Evolutionary conservation across 2,329 filamentous ascomycete genomes (phyloP).

Genomic region (Penicillium olsonii): DNA sequence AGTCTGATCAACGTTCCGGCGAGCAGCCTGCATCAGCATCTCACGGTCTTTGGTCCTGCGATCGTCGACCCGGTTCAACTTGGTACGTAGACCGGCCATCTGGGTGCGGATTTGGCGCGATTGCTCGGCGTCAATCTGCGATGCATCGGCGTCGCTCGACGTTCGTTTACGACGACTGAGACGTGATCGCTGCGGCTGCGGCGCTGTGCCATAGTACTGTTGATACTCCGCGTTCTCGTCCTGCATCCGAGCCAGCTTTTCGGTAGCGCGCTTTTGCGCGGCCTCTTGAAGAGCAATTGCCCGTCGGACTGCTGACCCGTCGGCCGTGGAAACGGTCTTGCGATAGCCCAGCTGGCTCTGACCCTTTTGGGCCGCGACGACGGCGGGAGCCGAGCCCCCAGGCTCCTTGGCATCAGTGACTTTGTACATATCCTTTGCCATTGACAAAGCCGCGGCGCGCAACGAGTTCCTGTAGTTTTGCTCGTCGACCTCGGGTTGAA

Average conservation of each 20-base stretch:
- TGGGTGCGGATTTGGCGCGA: slow-evolving; percentile 74
- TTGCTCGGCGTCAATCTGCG: slow-evolving; percentile 65
- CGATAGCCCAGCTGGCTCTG: slow-evolving; percentile 36
- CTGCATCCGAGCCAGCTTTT: slow-evolving; percentile 78
- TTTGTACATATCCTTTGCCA: slow-evolving; percentile 85
- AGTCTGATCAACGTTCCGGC: slow-evolving; percentile 79
- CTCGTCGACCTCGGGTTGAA: slow-evolving; percentile 73
- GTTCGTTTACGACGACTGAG: slow-evolving; percentile 63
- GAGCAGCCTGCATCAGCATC: slow-evolving; percentile 73
- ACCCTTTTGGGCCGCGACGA: slow-evolving; percentile 36
- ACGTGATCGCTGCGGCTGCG: slow-evolving; percentile 46
- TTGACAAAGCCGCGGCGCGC: slow-evolving; percentile 79
- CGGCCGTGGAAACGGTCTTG: slow-evolving; percentile 30
- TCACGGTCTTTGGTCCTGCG: slow-evolving; percentile 70
- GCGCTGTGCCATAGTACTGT: slow-evolving; percentile 72
- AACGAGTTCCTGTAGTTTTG: slow-evolving; percentile 70
- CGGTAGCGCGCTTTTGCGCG: slow-evolving; percentile 81
- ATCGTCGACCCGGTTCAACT: slow-evolving; percentile 45
- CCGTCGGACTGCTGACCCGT: slow-evolving; percentile 24
- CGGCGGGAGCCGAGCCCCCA: slow-evolving; percentile 18
- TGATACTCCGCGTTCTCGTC: slow-evolving; percentile 69
- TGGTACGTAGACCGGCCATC: slow-evolving; percentile 77
- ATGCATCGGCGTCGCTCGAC: slow-evolving; percentile 64
- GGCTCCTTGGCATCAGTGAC: slow-evolving; percentile 50
- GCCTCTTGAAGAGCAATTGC: slow-evolving; percentile 70